Evolutionary conservation across 2,329 filamentous ascomycete genomes (phyloP), one percentile per base, ranked within the genome.

Genomic region (Colletotrichum sp.): DNA sequence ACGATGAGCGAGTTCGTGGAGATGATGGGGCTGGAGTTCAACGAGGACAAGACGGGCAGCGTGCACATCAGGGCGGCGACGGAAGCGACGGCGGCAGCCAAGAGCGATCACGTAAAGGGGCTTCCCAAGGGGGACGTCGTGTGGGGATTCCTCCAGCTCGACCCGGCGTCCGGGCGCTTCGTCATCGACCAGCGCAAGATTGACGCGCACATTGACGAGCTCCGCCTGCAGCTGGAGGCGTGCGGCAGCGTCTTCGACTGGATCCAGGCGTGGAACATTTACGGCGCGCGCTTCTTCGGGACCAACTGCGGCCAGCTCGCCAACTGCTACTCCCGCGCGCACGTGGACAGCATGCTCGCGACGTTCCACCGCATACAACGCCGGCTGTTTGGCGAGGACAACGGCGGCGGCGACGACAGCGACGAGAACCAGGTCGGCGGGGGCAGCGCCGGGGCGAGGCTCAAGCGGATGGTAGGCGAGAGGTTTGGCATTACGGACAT

Each of bases 261-360:
- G 87, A 87, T 92, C 5, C 88, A 92, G 78, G 90, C 90, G 1
- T 92, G 90, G 87, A 92, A 92, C 78, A 88, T 86, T 52, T 92
- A 92, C 79, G 87, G 89, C 34, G 86, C 85, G 9, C 86, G 88
- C 2, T 92, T 92, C 81, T 92, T 92, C 80, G 84, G 84, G 68
- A 89, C 88, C 78, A 92, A 92, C 79, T 92, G 92, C 75, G 90
- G 88, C 9, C 87, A 87, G 70, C 87, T 90, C 5, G 88, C 89
- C 16, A 86, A 88, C 72, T 90, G 89, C 77, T 90, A 91, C 76
- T 89, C 89, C 0, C 86, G 87, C 24, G 82, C 85, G 55, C 91
- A 92, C 79, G 87, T 92, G 69, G 88, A 92, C 77, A 88, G 87
- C 83, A 88, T 90, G 71, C 85, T 92, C 69, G 81, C 84, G 5